Base-by-base conservation (phyloP, 352 stramenopile genomes). In the Phytopythium vexans region DNA sequence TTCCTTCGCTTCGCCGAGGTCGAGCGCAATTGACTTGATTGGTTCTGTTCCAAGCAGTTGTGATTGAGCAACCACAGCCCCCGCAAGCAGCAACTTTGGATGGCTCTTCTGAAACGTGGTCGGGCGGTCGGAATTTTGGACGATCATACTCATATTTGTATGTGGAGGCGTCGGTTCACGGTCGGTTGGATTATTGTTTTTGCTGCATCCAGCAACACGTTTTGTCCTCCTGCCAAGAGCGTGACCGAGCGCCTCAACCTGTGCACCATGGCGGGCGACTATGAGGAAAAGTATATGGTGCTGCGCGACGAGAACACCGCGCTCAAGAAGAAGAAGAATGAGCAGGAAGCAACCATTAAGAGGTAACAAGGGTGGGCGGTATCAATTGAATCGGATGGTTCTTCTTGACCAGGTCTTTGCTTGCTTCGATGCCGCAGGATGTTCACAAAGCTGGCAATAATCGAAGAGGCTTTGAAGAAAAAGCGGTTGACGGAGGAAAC, bases 241-340 rank as follows among this genome's bases (percentile, higher is more conserved):
- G 27, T 12, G 41, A 42, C 15, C 12, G 55, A 37, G n/a, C 45
- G 52, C 58, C 21, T 27, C 21, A 27, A 27, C 21, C 21, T 27
- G 21, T 27, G 21, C 21, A 27, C 21, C 12, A 88, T 85, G 79
- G 57, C 70, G 41, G 64, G 51, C 37, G 74, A 88, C 32, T 94
- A 79, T 68, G 83, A 96, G 66, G 81, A 94, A 61, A 90, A 88
- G 64, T 96, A 90, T 64, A 50, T 94, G 63, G 57, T 72, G 45
- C 67, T 95, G 56, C 77, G 86, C 31, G 86, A 96, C 39, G 84
- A 94, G 71, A 92, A 95, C 64, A 78, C 68, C 42, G 62, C 68
- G 66, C 81, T 96, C 40, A 95, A 94, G 76, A 86, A 84, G 62
- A 94, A 94, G 72, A 95, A 94, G 62, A 95, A 96, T 79, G 86